phyloP scores from a whole-genome alignment of 2,329 filamentous ascomycete species.

The Pezicula carpinea region DNA sequence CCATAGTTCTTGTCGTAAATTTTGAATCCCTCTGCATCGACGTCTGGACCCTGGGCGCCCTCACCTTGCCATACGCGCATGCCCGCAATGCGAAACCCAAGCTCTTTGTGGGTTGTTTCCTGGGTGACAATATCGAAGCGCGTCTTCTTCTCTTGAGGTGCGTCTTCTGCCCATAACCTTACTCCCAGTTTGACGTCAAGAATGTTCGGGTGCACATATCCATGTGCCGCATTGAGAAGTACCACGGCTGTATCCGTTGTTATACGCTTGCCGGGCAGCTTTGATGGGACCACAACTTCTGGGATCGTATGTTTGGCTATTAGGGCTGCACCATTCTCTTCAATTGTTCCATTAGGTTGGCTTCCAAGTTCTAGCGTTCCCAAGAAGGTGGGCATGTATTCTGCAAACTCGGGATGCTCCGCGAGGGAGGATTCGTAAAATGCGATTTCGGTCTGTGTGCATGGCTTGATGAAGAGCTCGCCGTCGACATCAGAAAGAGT shows the following conservation, averaged over 20 bases:
- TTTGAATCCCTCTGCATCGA: constrained; percentile 48
- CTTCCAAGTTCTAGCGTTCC: constrained; percentile 71
- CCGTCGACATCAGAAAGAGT: constrained; percentile 81
- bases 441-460: constrained; percentile 75
- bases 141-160: constrained; percentile 51
- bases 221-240: constrained; percentile 75
- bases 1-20: constrained; percentile 63
- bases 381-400: constrained; percentile 80
- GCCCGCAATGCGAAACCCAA: constrained; percentile 60
- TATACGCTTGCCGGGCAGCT: constrained; percentile 41
- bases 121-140: constrained; percentile 56
- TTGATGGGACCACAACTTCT: constrained; percentile 18
- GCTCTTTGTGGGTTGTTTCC: constrained; percentile 54
- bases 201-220: constrained; percentile 82
- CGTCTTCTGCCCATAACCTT: constrained; percentile 78
- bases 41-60: constrained; percentile 46
- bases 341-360: constrained; percentile 38
- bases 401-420: constrained; percentile 67
- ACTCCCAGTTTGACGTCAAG: constrained; percentile 89
- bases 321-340: constrained; percentile 38
- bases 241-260: constrained; percentile 77
- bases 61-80: constrained; percentile 60
- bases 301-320: constrained; percentile 23
- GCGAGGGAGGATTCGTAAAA: constrained; percentile 74
- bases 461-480: constrained; percentile 89